Percentiles rank a stretch among this genome's conserved stretches.
phyloP scores from a whole-genome alignment of 352 stramenopile species.

The Pythium aquatile region DNA sequence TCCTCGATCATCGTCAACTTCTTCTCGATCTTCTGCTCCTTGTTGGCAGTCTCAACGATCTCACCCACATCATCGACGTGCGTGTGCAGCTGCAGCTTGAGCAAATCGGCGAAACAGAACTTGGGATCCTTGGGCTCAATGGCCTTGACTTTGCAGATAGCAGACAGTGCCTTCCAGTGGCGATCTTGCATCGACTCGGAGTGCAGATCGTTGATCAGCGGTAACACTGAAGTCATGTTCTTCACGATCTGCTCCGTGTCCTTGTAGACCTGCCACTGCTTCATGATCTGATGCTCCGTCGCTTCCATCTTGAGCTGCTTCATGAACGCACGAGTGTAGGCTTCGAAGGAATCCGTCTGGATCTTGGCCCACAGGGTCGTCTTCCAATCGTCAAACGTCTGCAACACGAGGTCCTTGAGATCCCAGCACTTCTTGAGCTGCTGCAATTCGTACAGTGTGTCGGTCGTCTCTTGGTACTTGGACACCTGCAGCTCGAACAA shows the following conservation, averaged over 20 bases:
- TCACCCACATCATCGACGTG: conserved; percentile 87
- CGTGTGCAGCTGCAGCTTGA: conserved; percentile 80
- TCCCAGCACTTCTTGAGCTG: conserved; percentile 89
- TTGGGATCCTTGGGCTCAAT: conserved; percentile 85
- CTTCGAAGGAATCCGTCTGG: conserved; percentile 79
- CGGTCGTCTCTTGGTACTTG: conserved; percentile 86
- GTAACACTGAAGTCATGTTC: conserved; percentile 83
- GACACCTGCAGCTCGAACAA: conserved; percentile 87
- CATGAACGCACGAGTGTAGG: conserved; percentile 75
- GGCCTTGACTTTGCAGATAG: conserved; percentile 83
- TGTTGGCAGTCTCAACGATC: conserved; percentile 87
- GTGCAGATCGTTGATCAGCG: conserved; percentile 94
- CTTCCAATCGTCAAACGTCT: conserved; percentile 87
- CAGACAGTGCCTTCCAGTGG: conserved; percentile 91
- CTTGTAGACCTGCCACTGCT: conserved; percentile 87
- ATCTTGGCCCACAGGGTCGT: conserved; percentile 79
- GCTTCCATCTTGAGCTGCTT: conserved; percentile 86
- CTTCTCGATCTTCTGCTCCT: conserved; percentile 90
- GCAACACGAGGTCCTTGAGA: conserved; percentile 75
- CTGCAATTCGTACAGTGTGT: conserved; percentile 86
- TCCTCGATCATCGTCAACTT: conserved; percentile 89
- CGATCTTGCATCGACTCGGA: conserved; percentile 93
- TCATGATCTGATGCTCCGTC: conserved; percentile 82
- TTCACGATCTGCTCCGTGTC: conserved; percentile 86
- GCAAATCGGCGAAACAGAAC: conserved; percentile 78